These are phyloP conservation scores for Fusarium sp. DNA, from an alignment of 2,329 filamentous ascomycete genomes.

Conservation along the genomic window DNA sequence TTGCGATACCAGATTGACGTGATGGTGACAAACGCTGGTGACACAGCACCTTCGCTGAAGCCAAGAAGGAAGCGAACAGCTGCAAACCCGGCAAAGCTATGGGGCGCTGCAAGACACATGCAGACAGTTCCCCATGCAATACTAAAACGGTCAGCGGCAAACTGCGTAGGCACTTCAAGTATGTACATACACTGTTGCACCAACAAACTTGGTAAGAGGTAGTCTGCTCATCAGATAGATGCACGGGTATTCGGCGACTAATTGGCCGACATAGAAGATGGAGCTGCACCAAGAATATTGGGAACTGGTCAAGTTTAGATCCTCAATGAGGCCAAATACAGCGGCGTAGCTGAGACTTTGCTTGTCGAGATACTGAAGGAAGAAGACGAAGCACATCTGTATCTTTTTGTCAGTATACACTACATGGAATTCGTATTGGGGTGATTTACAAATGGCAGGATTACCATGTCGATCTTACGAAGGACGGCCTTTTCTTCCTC, in stretches of 20 bases:
- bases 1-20: slow-evolving; percentile 5
- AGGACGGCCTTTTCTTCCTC: not conserved
- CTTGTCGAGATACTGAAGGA: slow-evolving; percentile 6
- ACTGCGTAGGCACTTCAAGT: fast-evolving
- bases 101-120: slow-evolving; percentile 4
- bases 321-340: not conserved
- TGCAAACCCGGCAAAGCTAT: not conserved
- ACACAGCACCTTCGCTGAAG: slow-evolving; percentile 9
- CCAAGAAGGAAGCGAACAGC: slow-evolving; percentile 4
- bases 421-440: too few relatives aligned
- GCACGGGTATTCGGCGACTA: not conserved
- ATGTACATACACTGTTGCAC: not conserved
- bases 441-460: not conserved
- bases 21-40: slow-evolving; percentile 8
- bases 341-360: not conserved
- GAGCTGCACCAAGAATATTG: slow-evolving; percentile 9
- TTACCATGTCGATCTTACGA: slow-evolving; percentile 5
- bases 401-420: not conserved
- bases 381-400: not conserved
- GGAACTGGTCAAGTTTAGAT: not conserved
- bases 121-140: slow-evolving; percentile 3
- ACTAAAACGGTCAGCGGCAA: not conserved
- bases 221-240: slow-evolving; percentile 11
- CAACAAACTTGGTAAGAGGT: slow-evolving; percentile 5
- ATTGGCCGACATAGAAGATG: not conserved